A percentile compares a stretch with the other conserved stretches of the same genome.
Evolutionary conservation across 2,329 filamentous ascomycete genomes (phyloP).

Genomic region (Ceratocystis ficicola): DNA sequence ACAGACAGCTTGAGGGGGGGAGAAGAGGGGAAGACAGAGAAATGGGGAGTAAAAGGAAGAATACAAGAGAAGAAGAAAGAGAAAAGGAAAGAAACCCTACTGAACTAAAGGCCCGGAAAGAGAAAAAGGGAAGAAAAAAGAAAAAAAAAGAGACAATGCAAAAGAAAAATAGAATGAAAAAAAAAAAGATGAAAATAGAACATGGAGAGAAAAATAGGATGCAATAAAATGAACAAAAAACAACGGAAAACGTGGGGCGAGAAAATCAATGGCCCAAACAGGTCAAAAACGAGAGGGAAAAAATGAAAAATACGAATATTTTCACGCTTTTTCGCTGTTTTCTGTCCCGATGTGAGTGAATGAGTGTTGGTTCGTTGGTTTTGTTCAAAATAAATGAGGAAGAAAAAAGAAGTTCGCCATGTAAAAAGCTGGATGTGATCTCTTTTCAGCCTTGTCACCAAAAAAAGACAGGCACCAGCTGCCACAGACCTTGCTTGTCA

Average conservation of each 20-base stretch:
- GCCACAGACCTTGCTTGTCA: no score
- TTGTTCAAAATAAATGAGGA: no score
- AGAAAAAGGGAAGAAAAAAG: not conserved
- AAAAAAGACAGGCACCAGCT: no score
- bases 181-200: slow-evolving; percentile 3
- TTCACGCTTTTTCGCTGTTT: no score
- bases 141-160: not conserved
- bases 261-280: not conserved
- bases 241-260: not conserved
- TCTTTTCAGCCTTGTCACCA: no score
- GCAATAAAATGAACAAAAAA: not conserved
- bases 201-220: slow-evolving; percentile 1
- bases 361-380: no score
- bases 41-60: not conserved
- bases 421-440: no score
- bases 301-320: no score
- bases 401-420: no score
- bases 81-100: not conserved
- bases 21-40: not conserved
- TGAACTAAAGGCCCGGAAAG: not conserved
- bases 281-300: not conserved
- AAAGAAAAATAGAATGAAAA: not conserved
- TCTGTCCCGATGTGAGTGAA: no score
- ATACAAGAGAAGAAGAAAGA: not conserved
- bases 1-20: not conserved